Conservation (phyloP, 352 stramenopile genomes). For the Globisporangium solare region DNA sequence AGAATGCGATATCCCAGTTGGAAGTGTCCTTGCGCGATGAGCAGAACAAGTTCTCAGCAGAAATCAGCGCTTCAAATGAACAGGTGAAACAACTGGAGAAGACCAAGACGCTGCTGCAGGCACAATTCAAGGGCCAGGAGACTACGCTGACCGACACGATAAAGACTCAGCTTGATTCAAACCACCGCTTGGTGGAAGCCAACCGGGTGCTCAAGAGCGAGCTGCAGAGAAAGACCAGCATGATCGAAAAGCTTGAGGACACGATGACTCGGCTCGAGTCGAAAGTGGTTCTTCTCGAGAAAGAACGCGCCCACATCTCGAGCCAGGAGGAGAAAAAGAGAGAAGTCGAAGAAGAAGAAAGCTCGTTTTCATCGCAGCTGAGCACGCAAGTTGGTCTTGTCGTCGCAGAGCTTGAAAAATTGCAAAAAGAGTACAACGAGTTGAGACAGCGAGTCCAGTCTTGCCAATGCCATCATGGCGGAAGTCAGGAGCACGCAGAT, state of each 20-base stretch:
- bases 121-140: conserved; percentile 25
- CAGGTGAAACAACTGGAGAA: conserved; percentile 15
- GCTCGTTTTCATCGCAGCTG: conserved; percentile 30
- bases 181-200: conserved; percentile 29
- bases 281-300: conserved; percentile 39
- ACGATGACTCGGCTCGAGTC: conserved; percentile 37
- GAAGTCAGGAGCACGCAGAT: conserved; percentile 13
- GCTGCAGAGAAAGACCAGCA: conserved; percentile 20
- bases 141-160: conserved; percentile 30
- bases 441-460: conserved; percentile 19
- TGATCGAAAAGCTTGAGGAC: conserved; percentile 24
- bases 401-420: conserved; percentile 36
- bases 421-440: conserved; percentile 37
- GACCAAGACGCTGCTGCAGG: conserved; percentile 14
- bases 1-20: not conserved
- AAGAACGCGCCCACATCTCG: conserved; percentile 35
- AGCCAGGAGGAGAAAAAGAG: conserved; percentile 31
- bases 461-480: conserved; percentile 16
- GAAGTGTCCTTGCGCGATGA: conserved; percentile 1
- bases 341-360: conserved; percentile 23
- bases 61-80: conserved; percentile 1
- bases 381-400: conserved; percentile 38
- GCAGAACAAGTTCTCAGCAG: not conserved
- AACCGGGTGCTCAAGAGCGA: conserved; percentile 39
- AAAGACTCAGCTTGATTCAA: conserved; percentile 33